A percentile compares a stretch with the other conserved stretches of the same genome.
phyloP scores from a whole-genome alignment of 208 protist genomes.

The Leishmania turanica region DNA sequence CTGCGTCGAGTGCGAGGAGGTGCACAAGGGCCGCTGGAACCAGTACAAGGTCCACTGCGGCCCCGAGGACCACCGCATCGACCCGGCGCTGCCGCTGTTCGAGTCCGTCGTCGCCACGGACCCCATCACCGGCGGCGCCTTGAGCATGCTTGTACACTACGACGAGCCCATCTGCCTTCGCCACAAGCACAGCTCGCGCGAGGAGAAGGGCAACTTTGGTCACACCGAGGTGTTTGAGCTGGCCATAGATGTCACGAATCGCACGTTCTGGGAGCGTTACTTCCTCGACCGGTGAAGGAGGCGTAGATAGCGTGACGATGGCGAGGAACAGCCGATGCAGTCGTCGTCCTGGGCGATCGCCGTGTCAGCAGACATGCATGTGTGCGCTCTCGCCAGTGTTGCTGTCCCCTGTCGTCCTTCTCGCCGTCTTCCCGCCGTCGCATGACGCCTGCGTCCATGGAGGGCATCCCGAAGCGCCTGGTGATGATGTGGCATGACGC shows the following conservation, averaged over 20 bases:
- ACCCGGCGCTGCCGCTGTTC: slow-evolving; percentile 42
- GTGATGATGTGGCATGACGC: too few species aligned
- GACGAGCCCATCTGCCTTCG: slow-evolving; percentile 71
- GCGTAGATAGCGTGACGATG: background rate
- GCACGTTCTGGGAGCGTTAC: slow-evolving; percentile 65
- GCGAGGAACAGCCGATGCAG: background rate
- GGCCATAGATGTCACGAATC: slow-evolving; percentile 56
- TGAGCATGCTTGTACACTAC: slow-evolving; percentile 60
- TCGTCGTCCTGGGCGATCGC: background rate
- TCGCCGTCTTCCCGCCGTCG: background rate
- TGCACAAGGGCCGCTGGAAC: slow-evolving; percentile 70
- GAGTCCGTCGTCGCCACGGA: slow-evolving; percentile 54
- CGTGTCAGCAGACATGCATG: background rate
- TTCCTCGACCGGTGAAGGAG: slow-evolving; percentile 71
- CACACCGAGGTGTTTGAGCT: slow-evolving; percentile 83
- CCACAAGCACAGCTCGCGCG: slow-evolving; percentile 59
- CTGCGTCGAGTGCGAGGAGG: slow-evolving; percentile 31
- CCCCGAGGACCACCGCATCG: slow-evolving; percentile 68
- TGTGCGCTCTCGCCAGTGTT: background rate
- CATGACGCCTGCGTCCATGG: background rate
- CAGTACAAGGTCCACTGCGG: slow-evolving; percentile 65
- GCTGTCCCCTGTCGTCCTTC: background rate
- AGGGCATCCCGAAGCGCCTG: background rate
- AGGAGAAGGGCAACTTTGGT: slow-evolving; percentile 55
- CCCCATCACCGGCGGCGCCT: slow-evolving; percentile 23